Evolutionary conservation across 495 filamentous ascomycete genomes (phyloP).

Genomic region (Geoglossum glabrum): DNA sequence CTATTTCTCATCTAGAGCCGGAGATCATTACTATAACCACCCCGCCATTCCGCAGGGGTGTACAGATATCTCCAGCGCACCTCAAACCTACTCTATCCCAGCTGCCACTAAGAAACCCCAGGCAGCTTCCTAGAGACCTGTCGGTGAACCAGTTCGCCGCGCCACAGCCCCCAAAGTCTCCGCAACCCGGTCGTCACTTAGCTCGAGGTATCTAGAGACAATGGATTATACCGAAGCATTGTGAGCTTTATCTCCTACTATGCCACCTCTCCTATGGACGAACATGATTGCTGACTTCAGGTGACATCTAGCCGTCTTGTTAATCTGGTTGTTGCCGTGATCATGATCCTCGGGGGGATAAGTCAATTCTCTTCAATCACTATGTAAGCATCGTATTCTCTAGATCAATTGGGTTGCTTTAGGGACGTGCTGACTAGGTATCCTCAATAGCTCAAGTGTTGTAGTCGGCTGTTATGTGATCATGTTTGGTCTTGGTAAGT

Average conservation of each 20-base stretch:
- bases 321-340: conserved; percentile 69
- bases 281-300: conserved; percentile 12
- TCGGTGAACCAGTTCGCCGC: too few relatives aligned
- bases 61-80: too few relatives aligned
- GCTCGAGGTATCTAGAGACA: too few relatives aligned
- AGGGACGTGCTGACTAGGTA: neutral
- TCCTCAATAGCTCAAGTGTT: conserved; percentile 32
- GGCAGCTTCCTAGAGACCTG: too few relatives aligned
- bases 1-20: neutral
- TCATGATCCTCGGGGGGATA: conserved; percentile 84
- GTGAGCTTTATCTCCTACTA: neutral
- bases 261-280: neutral
- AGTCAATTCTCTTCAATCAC: conserved; percentile 55
- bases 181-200: too few relatives aligned
- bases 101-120: too few relatives aligned
- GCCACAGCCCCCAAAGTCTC: too few relatives aligned
- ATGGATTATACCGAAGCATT: neutral
- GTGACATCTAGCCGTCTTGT: conserved; percentile 53
- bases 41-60: too few relatives aligned
- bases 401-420: neutral
- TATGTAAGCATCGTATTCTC: conserved; percentile 25
- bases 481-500: conserved; percentile 70
- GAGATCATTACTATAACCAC: too few relatives aligned
- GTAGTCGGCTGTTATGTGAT: conserved; percentile 75
- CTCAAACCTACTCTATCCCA: too few relatives aligned